A percentile compares a stretch with the other conserved stretches of the same genome.
Conservation (phyloP, 108 stramenopile genomes). For the Craspedostauros australis region DNA sequence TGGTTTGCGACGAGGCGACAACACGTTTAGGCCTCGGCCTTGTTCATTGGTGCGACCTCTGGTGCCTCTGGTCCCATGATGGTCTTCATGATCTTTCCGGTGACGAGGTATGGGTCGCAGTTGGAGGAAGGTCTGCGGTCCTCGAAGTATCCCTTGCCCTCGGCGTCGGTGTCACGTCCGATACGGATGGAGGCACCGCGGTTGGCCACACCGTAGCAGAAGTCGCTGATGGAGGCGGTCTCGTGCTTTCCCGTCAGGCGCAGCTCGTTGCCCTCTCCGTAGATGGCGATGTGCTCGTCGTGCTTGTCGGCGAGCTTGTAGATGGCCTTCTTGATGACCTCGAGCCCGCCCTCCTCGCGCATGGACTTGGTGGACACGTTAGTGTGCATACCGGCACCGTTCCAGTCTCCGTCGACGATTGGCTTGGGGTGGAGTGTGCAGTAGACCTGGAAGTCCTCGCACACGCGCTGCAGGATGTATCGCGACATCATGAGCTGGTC, state of each 20-base stretch:
- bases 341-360: constrained; percentile 91
- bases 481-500: constrained; percentile 96
- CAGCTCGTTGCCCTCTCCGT: constrained; percentile 96
- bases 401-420: constrained; percentile 97
- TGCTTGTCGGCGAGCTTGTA: constrained; percentile 95
- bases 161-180: constrained; percentile 86
- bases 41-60: constrained; percentile 57
- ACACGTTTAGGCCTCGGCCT: constrained; percentile 49
- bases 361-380: constrained; percentile 96
- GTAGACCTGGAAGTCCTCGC: constrained; percentile 96
- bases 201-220: constrained; percentile 96
- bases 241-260: constrained; percentile 95
- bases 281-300: constrained; percentile 94
- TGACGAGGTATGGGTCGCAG: constrained; percentile 96
- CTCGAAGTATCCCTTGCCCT: constrained; percentile 96
- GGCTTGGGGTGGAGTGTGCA: constrained; percentile 97
- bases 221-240: constrained; percentile 89
- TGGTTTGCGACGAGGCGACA: too few relatives aligned
- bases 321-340: constrained; percentile 90
- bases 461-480: constrained; percentile 94
- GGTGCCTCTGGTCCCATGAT: constrained; percentile 81
- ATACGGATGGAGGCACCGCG: constrained; percentile 95
- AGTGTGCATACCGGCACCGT: constrained; percentile 98
- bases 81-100: constrained; percentile 93
- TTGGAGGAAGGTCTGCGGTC: constrained; percentile 97